Conservation (phyloP, 495 filamentous ascomycete species). For the Penicillium bialowiezense region DNA sequence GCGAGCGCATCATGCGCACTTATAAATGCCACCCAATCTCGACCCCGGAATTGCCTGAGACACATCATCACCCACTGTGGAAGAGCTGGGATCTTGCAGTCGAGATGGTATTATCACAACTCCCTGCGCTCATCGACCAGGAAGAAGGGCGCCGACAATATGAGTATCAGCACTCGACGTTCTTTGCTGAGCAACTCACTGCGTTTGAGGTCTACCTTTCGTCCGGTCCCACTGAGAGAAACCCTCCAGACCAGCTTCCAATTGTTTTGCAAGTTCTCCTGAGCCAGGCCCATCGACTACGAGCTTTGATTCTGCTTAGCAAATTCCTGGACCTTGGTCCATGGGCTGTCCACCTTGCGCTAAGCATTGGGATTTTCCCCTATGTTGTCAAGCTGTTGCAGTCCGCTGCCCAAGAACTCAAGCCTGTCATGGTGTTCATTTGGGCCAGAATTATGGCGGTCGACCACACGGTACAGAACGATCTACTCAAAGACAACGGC, state of each 20-base stretch:
- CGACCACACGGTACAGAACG: slow-evolving; percentile 85
- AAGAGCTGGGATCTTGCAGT: slow-evolving; percentile 97
- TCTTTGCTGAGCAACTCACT: slow-evolving; percentile 95
- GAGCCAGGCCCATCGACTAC: slow-evolving; percentile 90
- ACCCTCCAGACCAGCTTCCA: slow-evolving; percentile 88
- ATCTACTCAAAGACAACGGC: slow-evolving; percentile 92
- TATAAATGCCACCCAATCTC: slow-evolving; percentile 94
- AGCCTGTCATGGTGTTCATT: slow-evolving; percentile 99
- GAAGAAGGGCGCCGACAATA: slow-evolving; percentile 71
- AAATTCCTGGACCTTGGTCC: slow-evolving; percentile 93
- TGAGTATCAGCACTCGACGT: slow-evolving; percentile 90
- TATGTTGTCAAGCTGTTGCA: slow-evolving; percentile 96
- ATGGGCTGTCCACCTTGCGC: slow-evolving; percentile 93
- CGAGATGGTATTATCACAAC: slow-evolving; percentile 89
- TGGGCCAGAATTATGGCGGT: slow-evolving; percentile 97
- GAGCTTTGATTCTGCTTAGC: slow-evolving; percentile 87
- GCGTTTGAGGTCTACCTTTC: slow-evolving; percentile 97
- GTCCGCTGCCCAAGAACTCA: slow-evolving; percentile 89
- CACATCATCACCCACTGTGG: slow-evolving; percentile 91
- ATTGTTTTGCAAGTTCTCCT: slow-evolving; percentile 95
- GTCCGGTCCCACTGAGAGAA: slow-evolving; percentile 79
- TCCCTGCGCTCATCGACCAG: slow-evolving; percentile 76
- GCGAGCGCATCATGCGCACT: slow-evolving; percentile 90
- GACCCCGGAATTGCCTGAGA: slow-evolving; percentile 83
- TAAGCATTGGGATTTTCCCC: slow-evolving; percentile 98